Conservation (phyloP, 2,329 filamentous ascomycete genomes). For the Sphaerulina vaccinii region DNA sequence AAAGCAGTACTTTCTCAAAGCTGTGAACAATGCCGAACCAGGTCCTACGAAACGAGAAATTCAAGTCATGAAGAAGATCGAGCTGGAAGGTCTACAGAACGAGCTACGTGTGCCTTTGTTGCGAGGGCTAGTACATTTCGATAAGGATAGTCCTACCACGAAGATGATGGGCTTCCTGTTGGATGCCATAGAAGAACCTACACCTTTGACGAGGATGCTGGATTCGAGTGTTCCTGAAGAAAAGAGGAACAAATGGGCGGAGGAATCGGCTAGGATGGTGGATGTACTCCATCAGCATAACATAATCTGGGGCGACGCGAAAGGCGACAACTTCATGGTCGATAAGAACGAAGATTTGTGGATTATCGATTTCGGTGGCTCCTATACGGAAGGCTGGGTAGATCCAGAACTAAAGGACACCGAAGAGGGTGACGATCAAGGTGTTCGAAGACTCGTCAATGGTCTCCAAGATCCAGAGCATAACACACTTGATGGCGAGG, state of each 20-base stretch:
- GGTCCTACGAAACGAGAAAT: slow-evolving; percentile 38
- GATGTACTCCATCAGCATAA: slow-evolving; percentile 36
- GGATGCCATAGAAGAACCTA: slow-evolving; percentile 34
- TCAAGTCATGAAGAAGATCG: slow-evolving; percentile 33
- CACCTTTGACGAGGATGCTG: slow-evolving; percentile 35
- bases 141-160: slow-evolving; percentile 14
- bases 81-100: slow-evolving; percentile 29
- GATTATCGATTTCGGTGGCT: slow-evolving; percentile 43
- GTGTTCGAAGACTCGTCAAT: slow-evolving; percentile 32
- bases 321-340: slow-evolving; percentile 43
- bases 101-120: slow-evolving; percentile 35
- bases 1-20: slow-evolving; percentile 36
- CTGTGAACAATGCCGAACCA: slow-evolving; percentile 34
- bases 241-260: slow-evolving; percentile 36
- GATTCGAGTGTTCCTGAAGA: slow-evolving; percentile 32
- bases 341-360: slow-evolving; percentile 39
- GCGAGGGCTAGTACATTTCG: slow-evolving; percentile 32
- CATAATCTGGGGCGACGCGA: slow-evolving; percentile 43
- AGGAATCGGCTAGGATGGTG: slow-evolving; percentile 31
- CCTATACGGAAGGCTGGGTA: slow-evolving; percentile 41
- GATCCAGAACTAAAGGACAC: slow-evolving; percentile 38
- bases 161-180: slow-evolving; percentile 38
- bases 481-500: slow-evolving; percentile 17
- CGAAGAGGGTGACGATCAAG: slow-evolving; percentile 38
- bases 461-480: slow-evolving; percentile 32